Conservation (phyloP, 2,329 filamentous ascomycete species). For the Corinectria fuckeliana region DNA sequence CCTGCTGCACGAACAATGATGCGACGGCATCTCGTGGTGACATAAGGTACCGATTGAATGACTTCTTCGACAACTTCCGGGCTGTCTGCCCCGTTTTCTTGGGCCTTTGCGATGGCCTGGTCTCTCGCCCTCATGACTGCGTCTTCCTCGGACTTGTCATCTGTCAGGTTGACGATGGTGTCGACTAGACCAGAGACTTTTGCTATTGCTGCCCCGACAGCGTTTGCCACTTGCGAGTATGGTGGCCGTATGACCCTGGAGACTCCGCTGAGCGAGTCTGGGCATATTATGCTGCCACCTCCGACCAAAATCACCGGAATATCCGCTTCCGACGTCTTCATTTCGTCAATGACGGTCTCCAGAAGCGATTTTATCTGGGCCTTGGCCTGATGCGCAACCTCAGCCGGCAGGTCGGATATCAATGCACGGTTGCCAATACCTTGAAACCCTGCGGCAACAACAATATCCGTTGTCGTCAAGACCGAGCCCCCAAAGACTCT, state of each 20-base stretch:
- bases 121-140: neutral
- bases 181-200: conserved; percentile 2
- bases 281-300: conserved; percentile 6
- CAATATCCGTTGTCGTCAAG: conserved; percentile 16
- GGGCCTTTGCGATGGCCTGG: conserved; percentile 1
- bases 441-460: neutral
- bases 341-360: conserved; percentile 1
- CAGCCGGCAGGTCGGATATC: neutral
- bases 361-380: neutral
- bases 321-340: conserved; percentile 15
- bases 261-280: conserved; percentile 2
- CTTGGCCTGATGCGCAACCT: neutral
- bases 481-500: conserved; percentile 11
- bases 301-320: conserved; percentile 13
- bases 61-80: conserved; percentile 13
- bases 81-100: conserved; percentile 7
- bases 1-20: conserved; percentile 12
- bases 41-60: conserved; percentile 12
- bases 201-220: conserved; percentile 12
- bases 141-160: neutral
- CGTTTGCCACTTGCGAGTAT: conserved; percentile 12
- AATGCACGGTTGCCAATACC: neutral
- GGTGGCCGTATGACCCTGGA: neutral
- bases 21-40: conserved; percentile 3
- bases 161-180: neutral